Base-by-base conservation (phyloP, 75 land plant species). In the Selaginella tamariscina region DNA sequence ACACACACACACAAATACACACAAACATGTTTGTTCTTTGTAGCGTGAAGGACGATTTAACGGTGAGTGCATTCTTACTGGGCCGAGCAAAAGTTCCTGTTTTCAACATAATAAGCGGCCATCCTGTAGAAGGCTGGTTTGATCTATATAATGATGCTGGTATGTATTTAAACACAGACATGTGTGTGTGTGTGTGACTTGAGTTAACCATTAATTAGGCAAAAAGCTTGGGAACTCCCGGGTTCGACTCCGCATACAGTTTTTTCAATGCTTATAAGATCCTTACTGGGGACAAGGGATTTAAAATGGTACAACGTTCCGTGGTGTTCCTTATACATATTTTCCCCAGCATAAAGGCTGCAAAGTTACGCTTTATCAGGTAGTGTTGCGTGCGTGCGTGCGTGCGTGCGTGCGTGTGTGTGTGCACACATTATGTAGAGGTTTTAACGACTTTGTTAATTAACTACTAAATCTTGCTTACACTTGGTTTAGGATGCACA, bases 31-130 rank as follows among this genome's bases (percentile, higher is more conserved):
- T n/a, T n/a, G n/a, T n/a, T n/a, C n/a, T n/a, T n/a, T n/a, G n/a
- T n/a, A 82, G 82, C 0, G 73, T 92, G 32, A 92, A 88, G 73
- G 76, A 80, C 21, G 87, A 80, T 22, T 74, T 84, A 28, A 78
- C 82, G 5, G 64, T 88, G 33, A 94, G 97, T 0, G 86, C 94
- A 15, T 56, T 74, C 2, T 71, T 88, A 1, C 64, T 92, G 20
- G 97, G 97, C 57, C 72, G 86, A 68, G 94, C 97, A 0, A 81
- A 81, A 68, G 56, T 88, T 0, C 85, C 89, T 55, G 94, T 82
- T 24, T 33, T 32, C 24, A 82, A 86, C 0, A 65, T 88, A 0
- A 68, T 84, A 18, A 21, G 56, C 11, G 49, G 49, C 49, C 49
- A 39, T 2, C 62, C 62, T 5, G 8, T 59, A 8, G 26, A 26